A percentile compares a stretch with the other conserved stretches of the same genome.
Evolutionary conservation across 192 early-diverging fungal genomes (phyloP).

Genomic region (Rhizophagus prolifer): DNA sequence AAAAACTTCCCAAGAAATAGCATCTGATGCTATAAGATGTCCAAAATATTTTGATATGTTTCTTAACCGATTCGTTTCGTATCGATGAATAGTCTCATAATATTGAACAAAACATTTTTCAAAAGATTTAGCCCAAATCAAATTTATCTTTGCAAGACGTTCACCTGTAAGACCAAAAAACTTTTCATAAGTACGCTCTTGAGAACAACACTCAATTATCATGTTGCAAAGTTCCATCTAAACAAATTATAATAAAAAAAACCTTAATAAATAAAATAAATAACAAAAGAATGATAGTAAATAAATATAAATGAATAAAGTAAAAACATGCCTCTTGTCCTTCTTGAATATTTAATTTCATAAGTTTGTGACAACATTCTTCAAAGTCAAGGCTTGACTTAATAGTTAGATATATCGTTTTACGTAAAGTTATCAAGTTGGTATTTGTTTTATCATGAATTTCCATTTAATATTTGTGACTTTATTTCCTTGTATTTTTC

Average conservation of each 20-base stretch:
- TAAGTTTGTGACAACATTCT: conserved; percentile 92
- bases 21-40: conserved; percentile 83
- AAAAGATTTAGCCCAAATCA: conserved; percentile 78
- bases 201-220: conserved; percentile 96
- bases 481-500: conserved; percentile 78
- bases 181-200: conserved; percentile 91
- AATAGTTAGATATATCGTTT: conserved; percentile 93
- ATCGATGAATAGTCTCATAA: conserved; percentile 90
- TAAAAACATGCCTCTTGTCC: conserved; percentile 67
- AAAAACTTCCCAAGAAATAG: conserved; percentile 81
- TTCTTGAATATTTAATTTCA: conserved; percentile 79
- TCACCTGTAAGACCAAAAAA: conserved; percentile 94
- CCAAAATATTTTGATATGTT: conserved; percentile 92
- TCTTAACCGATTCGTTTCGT: conserved; percentile 89
- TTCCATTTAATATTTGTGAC: conserved; percentile 74
- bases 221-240: conserved; percentile 90
- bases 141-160: conserved; percentile 84
- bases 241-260: conserved; percentile 1
- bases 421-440: conserved; percentile 82
- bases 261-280: neutral
- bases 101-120: conserved; percentile 73
- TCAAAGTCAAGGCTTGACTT: conserved; percentile 96
- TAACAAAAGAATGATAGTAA: too few relatives aligned
- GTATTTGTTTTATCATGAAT: conserved; percentile 91
- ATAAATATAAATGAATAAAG: neutral